These are phyloP conservation scores for Alternaria triticimaculans DNA, from an alignment of 2,329 filamentous ascomycete species.

Conservation along the genomic window DNA sequence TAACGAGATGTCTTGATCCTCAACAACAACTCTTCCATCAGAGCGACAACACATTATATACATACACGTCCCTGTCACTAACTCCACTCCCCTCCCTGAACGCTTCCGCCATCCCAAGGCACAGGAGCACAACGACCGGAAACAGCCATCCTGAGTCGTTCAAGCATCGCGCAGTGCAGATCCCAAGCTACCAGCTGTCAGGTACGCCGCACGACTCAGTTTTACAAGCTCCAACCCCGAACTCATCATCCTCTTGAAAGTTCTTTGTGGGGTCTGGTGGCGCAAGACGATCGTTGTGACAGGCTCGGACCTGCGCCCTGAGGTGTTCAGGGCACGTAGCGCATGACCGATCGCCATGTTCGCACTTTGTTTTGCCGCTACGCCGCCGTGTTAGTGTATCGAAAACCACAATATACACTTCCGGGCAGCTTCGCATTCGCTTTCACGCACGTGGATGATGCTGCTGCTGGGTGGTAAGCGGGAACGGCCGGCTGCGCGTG, in stretches of 20 bases:
- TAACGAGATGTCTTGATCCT: not conserved
- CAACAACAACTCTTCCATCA: not conserved
- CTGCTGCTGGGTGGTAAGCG: not conserved
- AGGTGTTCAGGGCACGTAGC: not conserved
- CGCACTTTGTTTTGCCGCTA: not conserved
- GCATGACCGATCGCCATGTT: not conserved
- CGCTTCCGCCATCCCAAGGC: not conserved
- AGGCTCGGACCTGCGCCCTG: not conserved
- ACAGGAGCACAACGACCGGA: not conserved
- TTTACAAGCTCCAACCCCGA: not conserved
- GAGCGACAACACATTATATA: not conserved
- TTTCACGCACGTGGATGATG: not conserved
- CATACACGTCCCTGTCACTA: not conserved
- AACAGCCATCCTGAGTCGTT: not conserved
- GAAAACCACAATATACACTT: constrained; percentile 1
- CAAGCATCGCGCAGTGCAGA: not conserved
- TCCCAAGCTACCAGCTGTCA: not conserved
- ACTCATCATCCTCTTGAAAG: not conserved
- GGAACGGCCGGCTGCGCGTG: not conserved
- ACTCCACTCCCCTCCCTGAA: not conserved
- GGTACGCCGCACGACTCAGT: not conserved
- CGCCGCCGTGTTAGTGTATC: not conserved
- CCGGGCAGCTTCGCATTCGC: not conserved
- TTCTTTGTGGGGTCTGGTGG: not conserved
- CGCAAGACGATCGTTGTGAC: not conserved